Evolutionary conservation across 305 asterid species (phyloP), one percentile per base, ranked within the genome.

Genomic region (Solanum aculeatissimum): DNA sequence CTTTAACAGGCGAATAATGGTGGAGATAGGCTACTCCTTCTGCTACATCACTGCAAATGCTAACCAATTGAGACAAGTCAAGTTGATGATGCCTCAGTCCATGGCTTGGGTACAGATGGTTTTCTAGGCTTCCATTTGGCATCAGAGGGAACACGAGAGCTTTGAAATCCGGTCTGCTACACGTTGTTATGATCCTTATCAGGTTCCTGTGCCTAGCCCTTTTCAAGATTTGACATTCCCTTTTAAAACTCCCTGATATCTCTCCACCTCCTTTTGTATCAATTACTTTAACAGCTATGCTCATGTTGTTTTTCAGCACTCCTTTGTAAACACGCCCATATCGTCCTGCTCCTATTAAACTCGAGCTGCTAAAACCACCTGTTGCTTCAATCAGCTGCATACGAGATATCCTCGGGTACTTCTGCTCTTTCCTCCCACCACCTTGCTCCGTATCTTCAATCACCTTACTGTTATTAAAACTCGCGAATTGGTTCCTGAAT

Each of bases 61-160:
- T 87, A 57, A 95, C 92, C 38, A 92, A 58, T 84, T 92, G 95
- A 35, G 84, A 85, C 87, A 94, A 81, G 83, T 90, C 90, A 68
- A 93, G 23, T 2, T 90, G 87, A 19, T 70, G 27, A 19, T 70
- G 27, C n/a, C 84, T 91, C 60, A 55, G 5, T 27, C 89, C 91
- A 9, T 85, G 86, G 81, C 69, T 78, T 0, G 94, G 97, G 57
- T 95, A 92, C 62, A 95, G 86, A 85, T 91, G 95, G 75, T 89
- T 84, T 81, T 95, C 98, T 2, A 95, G 91, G 93, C 97, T 94
- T n/a, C 98, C 98, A 6, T 94, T 94, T 0, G 90, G 87, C 98
- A 93, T 95, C 85, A 93, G 74, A 5, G 98, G 98, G 27, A 95
- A 94, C 43, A 95, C 98, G 27, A 95, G 89, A 38, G 98, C 98